Conservation (phyloP, 1,284 basidiomycete species). For the Ganoderma multipileum region DNA sequence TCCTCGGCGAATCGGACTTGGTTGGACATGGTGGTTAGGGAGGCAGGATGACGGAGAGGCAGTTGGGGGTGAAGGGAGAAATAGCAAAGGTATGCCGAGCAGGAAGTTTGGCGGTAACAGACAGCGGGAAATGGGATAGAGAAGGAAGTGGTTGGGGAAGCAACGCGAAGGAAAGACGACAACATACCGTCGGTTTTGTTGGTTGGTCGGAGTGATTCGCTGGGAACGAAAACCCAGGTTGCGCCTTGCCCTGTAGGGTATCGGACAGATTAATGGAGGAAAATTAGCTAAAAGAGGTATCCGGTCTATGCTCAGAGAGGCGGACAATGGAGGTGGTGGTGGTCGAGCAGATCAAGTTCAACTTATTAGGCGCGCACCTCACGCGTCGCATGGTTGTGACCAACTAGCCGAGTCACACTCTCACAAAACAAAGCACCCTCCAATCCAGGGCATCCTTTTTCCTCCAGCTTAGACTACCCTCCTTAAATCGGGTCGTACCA, state of each 20-base stretch:
- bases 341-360: background rate
- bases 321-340: background rate
- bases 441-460: background rate
- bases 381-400: background rate
- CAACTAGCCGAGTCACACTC: background rate
- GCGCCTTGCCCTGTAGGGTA: background rate
- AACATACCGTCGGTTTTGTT: background rate
- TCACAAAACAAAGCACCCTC: background rate
- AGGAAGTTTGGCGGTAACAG: background rate
- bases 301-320: background rate
- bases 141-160: background rate
- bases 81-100: too few relatives aligned
- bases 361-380: background rate
- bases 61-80: background rate
- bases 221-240: background rate
- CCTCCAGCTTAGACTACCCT: background rate
- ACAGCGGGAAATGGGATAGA: background rate
- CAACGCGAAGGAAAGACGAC: background rate
- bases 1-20: background rate
- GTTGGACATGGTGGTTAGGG: background rate
- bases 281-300: background rate
- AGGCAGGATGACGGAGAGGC: background rate
- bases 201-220: background rate
- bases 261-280: too few relatives aligned
- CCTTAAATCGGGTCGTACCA: background rate